Evolutionary conservation across 371 early-diverging fungal genomes (phyloP), one percentile per base, ranked within the genome.

Genomic region (Mortierella sp.): DNA sequence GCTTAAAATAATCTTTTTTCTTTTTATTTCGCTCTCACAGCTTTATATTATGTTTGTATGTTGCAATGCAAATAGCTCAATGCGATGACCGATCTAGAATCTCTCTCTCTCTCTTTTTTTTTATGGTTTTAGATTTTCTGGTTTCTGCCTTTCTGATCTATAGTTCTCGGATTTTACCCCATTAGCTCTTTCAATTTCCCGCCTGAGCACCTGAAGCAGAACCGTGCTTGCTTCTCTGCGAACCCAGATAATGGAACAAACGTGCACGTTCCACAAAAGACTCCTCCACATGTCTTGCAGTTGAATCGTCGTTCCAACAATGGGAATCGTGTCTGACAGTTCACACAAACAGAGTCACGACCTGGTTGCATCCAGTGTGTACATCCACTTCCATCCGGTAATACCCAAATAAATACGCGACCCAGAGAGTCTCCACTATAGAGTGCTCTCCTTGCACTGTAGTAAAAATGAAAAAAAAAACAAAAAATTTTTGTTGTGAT

Each of bases 301-400:
- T 83, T 77, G 65, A 84, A 75, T 57, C 77, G 67, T 8, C 86
- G 70, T 52, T 85, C 86, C 63, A 76, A 53, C 50, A 74, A 50
- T 9, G 75, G 75, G 77, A 81, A 74, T 9, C 71, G 62, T 15
- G 63, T 73, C 69, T 68, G 70, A 66, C 94, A 94, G 5, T 74
- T 84, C 81, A 90, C 86, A 67, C 94, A 94, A 8, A 89, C 86
- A 38, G 85, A 87, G 52, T 74, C 83, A 15, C 84, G 79, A 22
- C 92, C 93, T 59, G 89, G 88, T 57, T 87, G 85, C 72, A 86
- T 85, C 70, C 85, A 90, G 72, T 94, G 94, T 9, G 87, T 81
- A 8, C 91, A 90, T 33, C 91, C 90, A 24, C 89, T 88, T 10
- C 91, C 89, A 70, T 94, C 94, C 0, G 94, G 93, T 15, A 93